These are phyloP conservation scores for Lecanicillium sp. DNA, from an alignment of 2,329 filamentous ascomycete species.

Conservation along the genomic window DNA sequence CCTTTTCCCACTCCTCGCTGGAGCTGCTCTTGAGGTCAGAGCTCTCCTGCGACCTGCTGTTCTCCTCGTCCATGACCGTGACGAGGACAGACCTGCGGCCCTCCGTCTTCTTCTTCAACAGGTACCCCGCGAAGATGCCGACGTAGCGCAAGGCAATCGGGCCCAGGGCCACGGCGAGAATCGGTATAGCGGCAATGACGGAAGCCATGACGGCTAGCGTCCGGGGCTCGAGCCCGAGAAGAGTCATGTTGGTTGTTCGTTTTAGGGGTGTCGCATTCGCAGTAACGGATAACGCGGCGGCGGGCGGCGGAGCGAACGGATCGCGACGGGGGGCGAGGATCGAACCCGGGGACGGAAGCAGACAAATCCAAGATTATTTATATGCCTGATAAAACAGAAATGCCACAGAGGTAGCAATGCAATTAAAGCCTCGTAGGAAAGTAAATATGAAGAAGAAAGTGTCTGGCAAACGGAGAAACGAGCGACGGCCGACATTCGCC, in stretches of 20 bases:
- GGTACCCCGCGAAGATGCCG: slow-evolving; percentile 50
- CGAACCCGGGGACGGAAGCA: neutral
- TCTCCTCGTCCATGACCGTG: slow-evolving; percentile 42
- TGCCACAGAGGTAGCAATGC: neutral
- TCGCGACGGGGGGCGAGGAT: neutral
- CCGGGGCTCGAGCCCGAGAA: slow-evolving; percentile 25
- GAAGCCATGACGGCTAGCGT: slow-evolving; percentile 23
- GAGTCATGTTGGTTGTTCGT: slow-evolving; percentile 21
- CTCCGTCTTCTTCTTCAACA: slow-evolving; percentile 56
- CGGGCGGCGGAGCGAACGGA: too few relatives aligned
- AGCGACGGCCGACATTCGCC: neutral
- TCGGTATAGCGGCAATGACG: neutral
- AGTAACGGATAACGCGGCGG: slow-evolving; percentile 6
- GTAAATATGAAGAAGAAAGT: neutral
- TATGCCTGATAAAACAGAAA: too few relatives aligned
- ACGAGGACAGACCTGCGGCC: slow-evolving; percentile 55
- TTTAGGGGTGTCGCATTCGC: slow-evolving; percentile 24
- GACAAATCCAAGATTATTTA: too few relatives aligned
- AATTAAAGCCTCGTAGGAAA: neutral
- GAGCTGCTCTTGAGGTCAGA: slow-evolving; percentile 28
- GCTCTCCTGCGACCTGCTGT: slow-evolving; percentile 33
- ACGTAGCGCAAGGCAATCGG: slow-evolving; percentile 32
- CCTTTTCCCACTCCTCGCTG: slow-evolving; percentile 66
- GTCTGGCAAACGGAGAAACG: neutral
- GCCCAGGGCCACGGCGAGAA: slow-evolving; percentile 25